Evolutionary conservation across 2,329 filamentous ascomycete genomes (phyloP).

Genomic region (Diaporthe batatas): DNA sequence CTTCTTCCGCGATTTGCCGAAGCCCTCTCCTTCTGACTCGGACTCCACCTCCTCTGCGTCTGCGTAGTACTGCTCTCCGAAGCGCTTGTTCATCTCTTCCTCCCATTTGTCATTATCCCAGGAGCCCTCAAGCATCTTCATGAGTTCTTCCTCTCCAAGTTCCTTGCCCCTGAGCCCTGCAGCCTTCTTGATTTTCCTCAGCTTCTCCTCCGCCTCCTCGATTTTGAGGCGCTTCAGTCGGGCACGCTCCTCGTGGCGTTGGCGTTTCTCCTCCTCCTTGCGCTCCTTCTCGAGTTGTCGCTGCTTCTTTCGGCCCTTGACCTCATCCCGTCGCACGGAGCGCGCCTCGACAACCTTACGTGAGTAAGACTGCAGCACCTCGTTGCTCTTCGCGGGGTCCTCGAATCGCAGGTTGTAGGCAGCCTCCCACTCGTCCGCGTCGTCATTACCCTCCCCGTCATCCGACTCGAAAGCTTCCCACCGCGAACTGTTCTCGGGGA

Average conservation of each 20-base stretch:
- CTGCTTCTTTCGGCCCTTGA: constrained; percentile 80
- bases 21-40: constrained; percentile 70
- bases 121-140: constrained; percentile 84
- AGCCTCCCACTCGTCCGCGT: constrained; percentile 88
- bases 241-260: constrained; percentile 84
- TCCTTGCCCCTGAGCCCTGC: constrained; percentile 80
- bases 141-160: constrained; percentile 83
- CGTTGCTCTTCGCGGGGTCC: constrained; percentile 88
- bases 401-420: constrained; percentile 98
- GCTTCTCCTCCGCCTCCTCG: constrained; percentile 89
- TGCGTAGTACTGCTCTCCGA: constrained; percentile 92
- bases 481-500: constrained; percentile 73
- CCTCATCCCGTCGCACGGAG: constrained; percentile 88
- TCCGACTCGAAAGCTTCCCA: constrained; percentile 93
- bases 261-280: constrained; percentile 82
- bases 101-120: constrained; percentile 95
- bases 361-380: constrained; percentile 88
- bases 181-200: constrained; percentile 89
- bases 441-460: constrained; percentile 83
- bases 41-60: constrained; percentile 73
- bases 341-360: constrained; percentile 86
- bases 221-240: constrained; percentile 89
- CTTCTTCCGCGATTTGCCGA: constrained; percentile 70
- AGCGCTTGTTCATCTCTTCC: constrained; percentile 86
- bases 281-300: constrained; percentile 82